phyloP scores from a whole-genome alignment of 148 eudicot genomes.

The Persicaria tinctoria region DNA sequence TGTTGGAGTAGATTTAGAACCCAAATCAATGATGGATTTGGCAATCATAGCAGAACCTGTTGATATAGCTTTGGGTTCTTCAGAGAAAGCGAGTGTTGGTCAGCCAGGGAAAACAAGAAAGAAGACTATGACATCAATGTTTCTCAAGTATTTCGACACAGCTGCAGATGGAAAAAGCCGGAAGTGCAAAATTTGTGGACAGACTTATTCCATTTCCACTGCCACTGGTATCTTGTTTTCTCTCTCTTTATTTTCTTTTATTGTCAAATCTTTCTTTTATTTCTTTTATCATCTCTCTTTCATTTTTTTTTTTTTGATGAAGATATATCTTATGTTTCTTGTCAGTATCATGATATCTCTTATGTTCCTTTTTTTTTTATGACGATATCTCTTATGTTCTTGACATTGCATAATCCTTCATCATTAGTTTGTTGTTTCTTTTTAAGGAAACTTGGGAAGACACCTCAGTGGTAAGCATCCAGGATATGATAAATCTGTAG shows the following conservation, averaged over 20 bases:
- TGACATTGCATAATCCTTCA: neutral
- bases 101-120: constrained; percentile 52
- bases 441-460: constrained; percentile 78
- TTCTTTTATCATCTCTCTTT: neutral
- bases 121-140: constrained; percentile 83
- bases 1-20: constrained; percentile 43
- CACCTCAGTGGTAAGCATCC: constrained; percentile 89
- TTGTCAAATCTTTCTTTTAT: neutral
- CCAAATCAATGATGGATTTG: constrained; percentile 56
- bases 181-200: constrained; percentile 85
- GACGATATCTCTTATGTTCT: neutral
- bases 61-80: constrained; percentile 41
- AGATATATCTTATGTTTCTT: neutral
- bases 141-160: constrained; percentile 74
- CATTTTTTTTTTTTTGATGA: too few species aligned
- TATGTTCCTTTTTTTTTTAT: neutral
- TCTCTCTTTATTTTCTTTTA: neutral
- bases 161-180: constrained; percentile 75
- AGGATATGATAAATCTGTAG: constrained; percentile 63
- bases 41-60: constrained; percentile 42
- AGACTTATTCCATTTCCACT: constrained; percentile 82
- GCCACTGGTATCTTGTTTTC: constrained; percentile 57
- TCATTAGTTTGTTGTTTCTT: constrained; percentile 2
- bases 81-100: constrained; percentile 47
- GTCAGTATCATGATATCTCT: neutral